Evolutionary conservation across 495 filamentous ascomycete genomes (phyloP).

Genomic region (Diplogelasinospora grovesii): DNA sequence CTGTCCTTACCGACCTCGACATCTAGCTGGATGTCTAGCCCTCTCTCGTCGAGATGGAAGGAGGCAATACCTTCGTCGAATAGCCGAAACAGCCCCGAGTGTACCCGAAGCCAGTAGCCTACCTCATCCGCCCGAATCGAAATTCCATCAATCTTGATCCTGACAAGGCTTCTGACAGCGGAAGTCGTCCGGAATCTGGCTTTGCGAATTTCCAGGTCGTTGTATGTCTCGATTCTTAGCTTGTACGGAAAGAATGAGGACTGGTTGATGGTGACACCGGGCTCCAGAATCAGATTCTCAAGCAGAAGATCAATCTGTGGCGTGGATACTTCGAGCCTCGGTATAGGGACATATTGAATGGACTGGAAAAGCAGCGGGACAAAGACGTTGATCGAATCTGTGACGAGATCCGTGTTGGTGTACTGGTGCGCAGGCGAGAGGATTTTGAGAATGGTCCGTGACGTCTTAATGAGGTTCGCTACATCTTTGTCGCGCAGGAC

Average conservation of each 20-base stretch:
- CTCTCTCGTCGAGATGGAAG: conserved; percentile 76
- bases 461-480: conserved; percentile 56
- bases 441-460: conserved; percentile 56
- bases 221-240: conserved; percentile 72
- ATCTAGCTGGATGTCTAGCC: conserved; percentile 79
- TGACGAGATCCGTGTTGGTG: conserved; percentile 62
- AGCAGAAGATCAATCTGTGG: conserved; percentile 79
- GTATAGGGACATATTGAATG: conserved; percentile 82
- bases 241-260: conserved; percentile 86
- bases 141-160: conserved; percentile 70
- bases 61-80: conserved; percentile 77
- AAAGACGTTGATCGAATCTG: conserved; percentile 70
- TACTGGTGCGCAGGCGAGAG: conserved; percentile 50
- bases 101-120: conserved; percentile 65
- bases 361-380: conserved; percentile 68
- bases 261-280: conserved; percentile 74
- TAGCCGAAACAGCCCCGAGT: conserved; percentile 60
- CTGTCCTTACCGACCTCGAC: conserved; percentile 69
- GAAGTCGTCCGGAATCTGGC: conserved; percentile 64
- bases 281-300: conserved; percentile 87
- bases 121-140: conserved; percentile 77
- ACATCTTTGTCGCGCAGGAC: conserved; percentile 65
- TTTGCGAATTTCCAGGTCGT: conserved; percentile 79
- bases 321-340: conserved; percentile 74
- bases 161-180: conserved; percentile 60